Evolutionary conservation across 225 moss, liverwort and hornwort species (phyloP), one percentile per base, ranked within the genome.

Genomic region (Sphagnum tenellum): DNA sequence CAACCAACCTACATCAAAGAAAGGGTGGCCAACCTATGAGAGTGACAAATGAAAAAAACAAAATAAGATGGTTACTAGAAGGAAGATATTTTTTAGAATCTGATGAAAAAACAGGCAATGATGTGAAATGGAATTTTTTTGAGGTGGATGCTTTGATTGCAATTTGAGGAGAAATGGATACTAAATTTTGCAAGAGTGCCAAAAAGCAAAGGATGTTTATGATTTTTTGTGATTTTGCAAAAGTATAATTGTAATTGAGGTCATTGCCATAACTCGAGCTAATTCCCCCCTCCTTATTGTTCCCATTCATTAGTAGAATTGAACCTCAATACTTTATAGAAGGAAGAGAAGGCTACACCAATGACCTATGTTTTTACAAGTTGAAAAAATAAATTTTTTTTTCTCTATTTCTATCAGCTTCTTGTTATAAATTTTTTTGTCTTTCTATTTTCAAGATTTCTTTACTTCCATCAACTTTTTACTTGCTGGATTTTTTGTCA

Each of bases 171-270:
- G 5, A 63, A n/a, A 63, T 50, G 48, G 63, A 63, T 49, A 11
- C 11, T 1, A 14, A 59, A 13, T 59, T 59, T 48, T 63, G 2
- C 11, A 63, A n/a, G 12, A 47, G 49, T 49, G 63, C 63, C 7
- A 63, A 11, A 63, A 63, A 63, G 49, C 63, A 63, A 63, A 1
- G 12, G 48, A 9, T 47, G 63, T 46, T 9, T 63, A 6, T 49
- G 47, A 47, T 48, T n/a, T n/a, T 63, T 11, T 2, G 9, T 3
- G 3, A 47, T 9, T 47, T 59, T 5, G 5, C 12, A 11, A 8
- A 8, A 0, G 5, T 59, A 10, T 9, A 59, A 5, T 11, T 11
- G 11, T 2, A 10, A 59, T 59, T 59, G 58, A 14, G 58, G 58
- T 2, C 58, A 8, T 59, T 2, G 29, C 29, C 6, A 2, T 8